Evolutionary conservation across 169 alveolate species (phyloP).

Genomic region (Cystoisospora suis): DNA sequence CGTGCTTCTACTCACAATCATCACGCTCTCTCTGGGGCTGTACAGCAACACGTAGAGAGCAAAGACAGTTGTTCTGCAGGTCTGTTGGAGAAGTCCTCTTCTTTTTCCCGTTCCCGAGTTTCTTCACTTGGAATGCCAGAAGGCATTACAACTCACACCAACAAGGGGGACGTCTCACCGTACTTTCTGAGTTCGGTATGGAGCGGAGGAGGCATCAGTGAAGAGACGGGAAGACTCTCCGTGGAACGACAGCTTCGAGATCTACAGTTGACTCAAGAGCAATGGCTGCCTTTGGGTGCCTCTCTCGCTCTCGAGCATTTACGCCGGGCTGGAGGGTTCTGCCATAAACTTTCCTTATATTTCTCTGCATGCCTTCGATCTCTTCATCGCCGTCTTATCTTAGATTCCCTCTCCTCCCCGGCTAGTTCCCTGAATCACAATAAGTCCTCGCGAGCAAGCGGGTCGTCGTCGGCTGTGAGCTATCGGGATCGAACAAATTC

Average conservation of each 20-base stretch:
- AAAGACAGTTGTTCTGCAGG: too few species aligned
- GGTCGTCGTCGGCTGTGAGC: background rate
- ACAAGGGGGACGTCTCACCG: background rate
- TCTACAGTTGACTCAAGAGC: too few species aligned
- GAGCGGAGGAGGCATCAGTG: too few species aligned
- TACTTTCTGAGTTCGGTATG: background rate
- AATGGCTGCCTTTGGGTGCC: conserved; percentile 2
- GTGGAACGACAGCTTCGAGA: too few species aligned
- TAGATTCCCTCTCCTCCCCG: background rate
- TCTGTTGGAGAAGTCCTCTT: background rate
- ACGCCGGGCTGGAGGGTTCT: background rate
- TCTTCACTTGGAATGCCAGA: too few species aligned
- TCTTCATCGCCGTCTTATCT: background rate
- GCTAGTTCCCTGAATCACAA: background rate
- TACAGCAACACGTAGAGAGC: too few species aligned
- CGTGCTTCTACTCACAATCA: background rate
- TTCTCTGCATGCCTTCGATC: background rate
- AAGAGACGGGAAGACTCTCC: too few species aligned
- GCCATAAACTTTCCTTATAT: conserved; percentile 18
- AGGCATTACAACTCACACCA: background rate
- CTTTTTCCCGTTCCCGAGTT: too few species aligned
- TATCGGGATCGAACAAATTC: background rate
- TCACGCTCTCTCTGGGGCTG: background rate
- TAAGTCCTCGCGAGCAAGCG: background rate
- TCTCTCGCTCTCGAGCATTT: background rate